A percentile compares a stretch with the other conserved stretches of the same genome.
Evolutionary conservation across 2,329 filamentous ascomycete species (phyloP).

Genomic region (Ophiocordyceps camponoti-saundersi): DNA sequence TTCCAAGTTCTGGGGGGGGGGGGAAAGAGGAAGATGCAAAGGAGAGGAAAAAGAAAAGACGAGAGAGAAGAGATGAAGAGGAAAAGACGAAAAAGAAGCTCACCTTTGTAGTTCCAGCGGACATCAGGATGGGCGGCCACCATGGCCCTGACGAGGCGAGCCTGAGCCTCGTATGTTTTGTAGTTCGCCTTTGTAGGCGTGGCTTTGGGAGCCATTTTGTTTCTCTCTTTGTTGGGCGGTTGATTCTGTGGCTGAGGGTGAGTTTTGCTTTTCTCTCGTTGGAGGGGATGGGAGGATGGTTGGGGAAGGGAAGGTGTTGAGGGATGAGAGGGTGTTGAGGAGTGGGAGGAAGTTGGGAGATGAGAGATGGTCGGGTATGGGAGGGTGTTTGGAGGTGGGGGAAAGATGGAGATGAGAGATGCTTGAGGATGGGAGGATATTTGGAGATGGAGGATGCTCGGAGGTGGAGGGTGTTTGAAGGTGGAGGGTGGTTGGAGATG

Average conservation of each 20-base stretch:
- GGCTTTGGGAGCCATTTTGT: conserved; percentile 20
- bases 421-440: too few relatives aligned
- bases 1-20: not conserved
- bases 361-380: too few relatives aligned
- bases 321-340: too few relatives aligned
- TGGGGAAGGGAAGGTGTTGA: too few relatives aligned
- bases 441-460: too few relatives aligned
- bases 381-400: too few relatives aligned
- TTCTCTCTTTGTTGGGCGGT: not conserved
- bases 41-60: too few relatives aligned
- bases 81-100: conserved; percentile 9
- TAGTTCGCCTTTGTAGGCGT: conserved; percentile 33
- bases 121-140: conserved; percentile 36
- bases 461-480: too few relatives aligned
- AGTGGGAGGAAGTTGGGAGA: too few relatives aligned
- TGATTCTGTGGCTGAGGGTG: not conserved
- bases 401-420: too few relatives aligned
- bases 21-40: too few relatives aligned
- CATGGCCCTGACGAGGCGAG: conserved; percentile 42
- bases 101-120: conserved; percentile 46
- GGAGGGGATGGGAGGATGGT: not conserved
- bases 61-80: conserved; percentile 1
- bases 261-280: not conserved
- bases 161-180: conserved; percentile 40
- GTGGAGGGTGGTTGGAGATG: too few relatives aligned